Evolutionary conservation across 495 filamentous ascomycete species (phyloP).

Genomic region (Amniculicola lignicola): DNA sequence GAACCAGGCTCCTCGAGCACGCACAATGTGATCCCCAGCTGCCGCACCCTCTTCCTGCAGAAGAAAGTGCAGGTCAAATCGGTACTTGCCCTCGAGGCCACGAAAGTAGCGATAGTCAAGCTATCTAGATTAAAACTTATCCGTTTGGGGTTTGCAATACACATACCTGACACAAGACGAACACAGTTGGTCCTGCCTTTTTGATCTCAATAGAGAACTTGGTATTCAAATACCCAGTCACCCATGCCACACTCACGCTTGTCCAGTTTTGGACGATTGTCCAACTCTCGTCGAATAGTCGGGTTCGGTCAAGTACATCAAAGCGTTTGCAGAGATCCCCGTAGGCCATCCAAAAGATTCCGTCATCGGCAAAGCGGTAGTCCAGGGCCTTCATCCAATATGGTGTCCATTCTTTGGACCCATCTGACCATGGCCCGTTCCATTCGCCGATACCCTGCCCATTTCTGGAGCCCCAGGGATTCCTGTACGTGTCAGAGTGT

Average conservation of each 20-base stretch:
- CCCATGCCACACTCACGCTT: slow-evolving; percentile 78
- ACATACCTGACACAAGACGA: slow-evolving; percentile 66
- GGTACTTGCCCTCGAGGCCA: slow-evolving; percentile 79
- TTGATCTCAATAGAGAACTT: slow-evolving; percentile 72
- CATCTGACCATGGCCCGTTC: slow-evolving; percentile 53
- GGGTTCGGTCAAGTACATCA: slow-evolving; percentile 75
- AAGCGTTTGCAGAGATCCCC: slow-evolving; percentile 80
- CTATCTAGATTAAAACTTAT: slow-evolving; percentile 14
- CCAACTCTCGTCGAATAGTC: slow-evolving; percentile 82
- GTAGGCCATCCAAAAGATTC: slow-evolving; percentile 72
- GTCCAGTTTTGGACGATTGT: slow-evolving; percentile 81
- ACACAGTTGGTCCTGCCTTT: slow-evolving; percentile 65
- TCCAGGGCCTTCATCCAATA: slow-evolving; percentile 76
- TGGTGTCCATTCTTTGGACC: slow-evolving; percentile 85
- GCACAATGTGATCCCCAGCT: slow-evolving; percentile 79
- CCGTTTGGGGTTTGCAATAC: background rate
- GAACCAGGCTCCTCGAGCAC: slow-evolving; percentile 61
- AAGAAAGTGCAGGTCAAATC: slow-evolving; percentile 73
- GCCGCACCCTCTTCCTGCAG: slow-evolving; percentile 63
- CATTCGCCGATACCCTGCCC: slow-evolving; percentile 55
- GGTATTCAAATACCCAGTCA: slow-evolving; percentile 76
- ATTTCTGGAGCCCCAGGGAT: slow-evolving; percentile 74
- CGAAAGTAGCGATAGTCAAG: slow-evolving; percentile 83
- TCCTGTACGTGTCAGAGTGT: slow-evolving; percentile 55
- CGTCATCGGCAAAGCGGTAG: slow-evolving; percentile 86